Evolutionary conservation across 1,284 basidiomycete species (phyloP).

Genomic region (Laetiporus sulphureus): DNA sequence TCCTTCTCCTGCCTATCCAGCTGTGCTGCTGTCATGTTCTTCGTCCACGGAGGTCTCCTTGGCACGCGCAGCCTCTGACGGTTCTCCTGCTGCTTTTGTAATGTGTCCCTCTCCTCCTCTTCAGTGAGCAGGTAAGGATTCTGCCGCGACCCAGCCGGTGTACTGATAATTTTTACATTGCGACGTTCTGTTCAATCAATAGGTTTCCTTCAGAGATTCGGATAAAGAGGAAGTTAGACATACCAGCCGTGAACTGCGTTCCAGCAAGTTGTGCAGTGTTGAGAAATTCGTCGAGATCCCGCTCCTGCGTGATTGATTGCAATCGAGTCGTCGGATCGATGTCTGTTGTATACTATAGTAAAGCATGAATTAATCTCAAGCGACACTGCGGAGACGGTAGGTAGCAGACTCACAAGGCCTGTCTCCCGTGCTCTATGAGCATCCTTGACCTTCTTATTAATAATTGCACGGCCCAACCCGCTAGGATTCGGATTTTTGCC

Average conservation of each 20-base stretch:
- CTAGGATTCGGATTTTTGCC: slow-evolving; percentile 55
- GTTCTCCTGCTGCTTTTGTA: slow-evolving; percentile 70
- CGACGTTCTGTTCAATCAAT: slow-evolving; percentile 62
- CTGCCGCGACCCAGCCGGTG: slow-evolving; percentile 48
- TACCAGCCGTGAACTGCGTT: slow-evolving; percentile 95
- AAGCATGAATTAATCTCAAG: slow-evolving; percentile 2
- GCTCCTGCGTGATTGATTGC: slow-evolving; percentile 93
- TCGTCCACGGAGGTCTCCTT: slow-evolving; percentile 81
- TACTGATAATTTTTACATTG: slow-evolving; percentile 87
- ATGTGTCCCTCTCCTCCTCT: slow-evolving; percentile 75
- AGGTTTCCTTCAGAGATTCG: not conserved
- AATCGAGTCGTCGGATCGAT: slow-evolving; percentile 65
- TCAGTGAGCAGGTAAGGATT: slow-evolving; percentile 89
- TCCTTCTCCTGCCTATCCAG: slow-evolving; percentile 86
- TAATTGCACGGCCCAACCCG: slow-evolving; percentile 87
- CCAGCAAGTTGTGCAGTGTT: slow-evolving; percentile 94
- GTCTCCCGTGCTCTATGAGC: slow-evolving; percentile 66
- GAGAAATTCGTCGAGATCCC: slow-evolving; percentile 93
- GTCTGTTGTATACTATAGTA: slow-evolving; percentile 71
- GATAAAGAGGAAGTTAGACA: slow-evolving; percentile 17
- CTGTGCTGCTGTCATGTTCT: slow-evolving; percentile 66
- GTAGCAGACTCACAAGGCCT: slow-evolving; percentile 64
- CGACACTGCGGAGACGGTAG: no score
- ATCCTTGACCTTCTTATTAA: slow-evolving; percentile 84
- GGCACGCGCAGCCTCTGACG: slow-evolving; percentile 76